These are phyloP conservation scores for Actinomucor elegans DNA, from an alignment of 371 early-diverging fungal genomes.

Conservation along the genomic window DNA sequence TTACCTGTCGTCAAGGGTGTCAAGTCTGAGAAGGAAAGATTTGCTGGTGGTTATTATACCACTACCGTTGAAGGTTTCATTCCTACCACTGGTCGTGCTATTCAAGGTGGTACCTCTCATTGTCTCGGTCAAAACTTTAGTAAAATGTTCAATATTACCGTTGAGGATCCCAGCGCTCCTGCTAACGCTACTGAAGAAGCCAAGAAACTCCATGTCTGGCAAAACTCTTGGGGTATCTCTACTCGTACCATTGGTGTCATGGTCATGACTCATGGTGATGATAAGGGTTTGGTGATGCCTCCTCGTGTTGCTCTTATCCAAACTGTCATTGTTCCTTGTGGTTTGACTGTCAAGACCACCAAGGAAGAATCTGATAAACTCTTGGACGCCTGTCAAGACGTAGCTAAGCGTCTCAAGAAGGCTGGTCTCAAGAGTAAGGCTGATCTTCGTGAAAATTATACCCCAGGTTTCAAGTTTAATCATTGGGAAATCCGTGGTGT, in stretches of 20 bases:
- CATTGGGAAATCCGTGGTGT: constrained; percentile 99
- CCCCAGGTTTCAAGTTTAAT: constrained; percentile 99
- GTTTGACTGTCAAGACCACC: constrained; percentile 88
- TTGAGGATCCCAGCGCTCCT: constrained; percentile 48
- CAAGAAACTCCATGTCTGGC: constrained; percentile 86
- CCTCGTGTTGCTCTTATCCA: constrained; percentile 96
- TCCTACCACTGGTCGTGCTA: constrained; percentile 97
- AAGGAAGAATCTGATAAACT: constrained; percentile 69
- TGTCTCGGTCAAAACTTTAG: constrained; percentile 99
- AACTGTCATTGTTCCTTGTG: constrained; percentile 96
- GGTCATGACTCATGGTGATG: constrained; percentile 99
- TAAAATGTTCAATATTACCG: constrained; percentile 90
- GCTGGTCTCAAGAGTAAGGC: constrained; percentile 87
- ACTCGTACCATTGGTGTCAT: constrained; percentile 99
- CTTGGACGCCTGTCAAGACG: constrained; percentile 68
- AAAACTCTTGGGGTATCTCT: constrained; percentile 99
- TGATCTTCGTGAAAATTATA: constrained; percentile 92
- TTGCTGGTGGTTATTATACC: constrained; percentile 99
- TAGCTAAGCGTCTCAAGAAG: constrained; percentile 70
- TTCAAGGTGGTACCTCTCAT: constrained; percentile 99
- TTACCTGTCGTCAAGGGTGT: constrained; percentile 98
- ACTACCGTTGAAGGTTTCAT: constrained; percentile 99
- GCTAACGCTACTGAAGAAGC: constrained; percentile 41
- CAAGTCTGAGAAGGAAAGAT: constrained; percentile 99
- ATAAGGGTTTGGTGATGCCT: constrained; percentile 98